Percentiles rank a stretch among this genome's conserved stretches.
phyloP scores from a whole-genome alignment of 345 rosid species.

The Eucalyptus tenuipes region DNA sequence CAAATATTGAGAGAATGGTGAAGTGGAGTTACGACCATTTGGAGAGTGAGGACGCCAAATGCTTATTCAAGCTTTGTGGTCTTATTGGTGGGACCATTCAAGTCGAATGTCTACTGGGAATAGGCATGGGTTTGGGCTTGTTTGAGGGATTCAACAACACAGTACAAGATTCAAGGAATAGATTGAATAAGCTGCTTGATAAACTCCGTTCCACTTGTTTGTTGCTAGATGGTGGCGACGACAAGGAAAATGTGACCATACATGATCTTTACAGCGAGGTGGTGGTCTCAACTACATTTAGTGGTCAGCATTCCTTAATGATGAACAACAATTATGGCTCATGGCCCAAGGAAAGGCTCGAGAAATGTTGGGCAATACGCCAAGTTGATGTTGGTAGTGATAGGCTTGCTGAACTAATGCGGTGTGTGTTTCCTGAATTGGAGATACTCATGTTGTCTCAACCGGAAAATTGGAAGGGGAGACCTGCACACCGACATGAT shows the following conservation, averaged over 20 bases:
- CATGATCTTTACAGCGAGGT: not conserved
- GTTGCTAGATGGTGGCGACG: not conserved
- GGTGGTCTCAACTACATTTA: not conserved
- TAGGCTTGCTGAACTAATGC: not conserved
- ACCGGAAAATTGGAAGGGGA: too few species aligned
- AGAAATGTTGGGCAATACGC: not conserved
- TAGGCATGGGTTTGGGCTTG: not conserved
- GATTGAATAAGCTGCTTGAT: accelerated
- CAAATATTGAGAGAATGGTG: not conserved
- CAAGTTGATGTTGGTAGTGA: accelerated
- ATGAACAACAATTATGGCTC: not conserved
- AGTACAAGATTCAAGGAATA: not conserved
- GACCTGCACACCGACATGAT: not conserved
- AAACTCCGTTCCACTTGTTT: accelerated
- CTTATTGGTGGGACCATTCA: not conserved
- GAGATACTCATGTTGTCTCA: not conserved
- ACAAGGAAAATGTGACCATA: not conserved
- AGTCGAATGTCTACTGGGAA: accelerated
- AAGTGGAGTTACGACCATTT: not conserved
- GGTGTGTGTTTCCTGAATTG: accelerated
- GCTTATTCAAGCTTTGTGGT: not conserved
- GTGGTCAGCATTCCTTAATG: not conserved
- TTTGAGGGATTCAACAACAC: accelerated
- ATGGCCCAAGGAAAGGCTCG: not conserved
- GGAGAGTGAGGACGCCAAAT: not conserved